Evolutionary conservation across 2,329 filamentous ascomycete species (phyloP).

Genomic region (Trichophyton mentagrophytes): DNA sequence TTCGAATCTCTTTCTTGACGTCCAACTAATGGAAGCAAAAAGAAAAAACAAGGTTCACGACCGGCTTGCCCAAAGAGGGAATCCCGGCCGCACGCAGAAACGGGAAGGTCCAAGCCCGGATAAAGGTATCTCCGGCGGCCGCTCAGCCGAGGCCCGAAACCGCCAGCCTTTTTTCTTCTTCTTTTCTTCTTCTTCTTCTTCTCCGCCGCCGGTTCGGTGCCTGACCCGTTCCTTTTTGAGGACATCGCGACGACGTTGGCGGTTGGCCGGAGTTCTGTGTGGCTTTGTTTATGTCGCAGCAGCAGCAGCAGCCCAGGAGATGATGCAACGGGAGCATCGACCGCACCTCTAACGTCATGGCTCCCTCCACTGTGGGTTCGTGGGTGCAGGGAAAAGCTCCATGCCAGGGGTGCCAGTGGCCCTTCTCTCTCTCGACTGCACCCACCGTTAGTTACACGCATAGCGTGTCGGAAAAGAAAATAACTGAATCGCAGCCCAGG

Average conservation of each 20-base stretch:
- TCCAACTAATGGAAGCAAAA: background rate
- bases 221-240: background rate
- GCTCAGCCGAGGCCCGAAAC: background rate
- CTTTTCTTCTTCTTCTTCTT: background rate
- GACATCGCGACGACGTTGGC: background rate
- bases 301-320: background rate
- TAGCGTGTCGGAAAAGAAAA: background rate
- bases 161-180: background rate
- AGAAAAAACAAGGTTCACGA: background rate
- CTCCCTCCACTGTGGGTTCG: background rate
- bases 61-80: background rate
- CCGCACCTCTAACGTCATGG: background rate
- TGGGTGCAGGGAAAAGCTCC: background rate
- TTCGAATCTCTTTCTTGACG: background rate
- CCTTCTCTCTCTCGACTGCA: background rate
- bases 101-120: background rate
- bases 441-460: background rate
- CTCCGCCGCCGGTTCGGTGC: background rate
- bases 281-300: background rate
- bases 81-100: background rate
- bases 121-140: background rate
- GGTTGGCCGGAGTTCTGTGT: no score
- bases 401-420: background rate
- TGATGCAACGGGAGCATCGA: background rate
- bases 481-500: background rate